phyloP scores from a whole-genome alignment of 768 basidiomycete species.

The Hericium rajendrae region DNA sequence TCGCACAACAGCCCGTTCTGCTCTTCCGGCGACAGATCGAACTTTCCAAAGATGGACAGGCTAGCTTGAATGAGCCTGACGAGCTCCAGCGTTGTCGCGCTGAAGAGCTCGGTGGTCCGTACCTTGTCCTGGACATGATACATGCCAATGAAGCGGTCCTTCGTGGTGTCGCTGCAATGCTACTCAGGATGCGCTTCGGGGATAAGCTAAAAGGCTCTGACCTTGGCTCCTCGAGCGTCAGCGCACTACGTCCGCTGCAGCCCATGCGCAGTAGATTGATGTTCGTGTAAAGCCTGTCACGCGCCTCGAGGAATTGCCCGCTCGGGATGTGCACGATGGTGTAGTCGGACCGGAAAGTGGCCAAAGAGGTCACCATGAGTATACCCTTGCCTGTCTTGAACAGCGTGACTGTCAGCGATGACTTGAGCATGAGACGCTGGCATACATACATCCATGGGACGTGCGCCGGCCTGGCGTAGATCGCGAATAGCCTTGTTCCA shows the following conservation, averaged over 20 bases:
- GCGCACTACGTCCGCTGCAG: conserved; percentile 65
- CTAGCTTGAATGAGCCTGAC: conserved; percentile 67
- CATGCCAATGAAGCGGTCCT: conserved; percentile 66
- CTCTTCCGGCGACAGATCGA: conserved; percentile 27
- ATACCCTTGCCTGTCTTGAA: conserved; percentile 52
- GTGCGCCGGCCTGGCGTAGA: conserved; percentile 60
- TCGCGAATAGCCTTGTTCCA: conserved; percentile 54
- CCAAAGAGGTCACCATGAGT: conserved; percentile 76
- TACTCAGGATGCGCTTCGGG: conserved; percentile 1
- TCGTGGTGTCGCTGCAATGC: conserved; percentile 56
- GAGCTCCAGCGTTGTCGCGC: conserved; percentile 61
- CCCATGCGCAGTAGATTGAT: conserved; percentile 82
- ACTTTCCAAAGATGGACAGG: conserved; percentile 65
- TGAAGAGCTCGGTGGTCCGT: conserved; percentile 35
- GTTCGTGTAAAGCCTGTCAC: conserved; percentile 68
- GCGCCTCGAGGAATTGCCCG: conserved; percentile 54
- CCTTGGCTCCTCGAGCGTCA: conserved; percentile 74
- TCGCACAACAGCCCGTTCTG: conserved; percentile 70
- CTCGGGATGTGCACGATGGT: conserved; percentile 73
- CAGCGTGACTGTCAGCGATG: not conserved
- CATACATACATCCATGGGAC: conserved; percentile 50
- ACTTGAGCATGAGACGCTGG: conserved; percentile 3
- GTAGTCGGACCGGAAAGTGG: conserved; percentile 81
- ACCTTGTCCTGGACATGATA: conserved; percentile 48
- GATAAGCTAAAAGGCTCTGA: conserved; percentile 16